phyloP scores from a whole-genome alignment of 2,329 filamentous ascomycete species.

The Sporothrix pseudoabietina region DNA sequence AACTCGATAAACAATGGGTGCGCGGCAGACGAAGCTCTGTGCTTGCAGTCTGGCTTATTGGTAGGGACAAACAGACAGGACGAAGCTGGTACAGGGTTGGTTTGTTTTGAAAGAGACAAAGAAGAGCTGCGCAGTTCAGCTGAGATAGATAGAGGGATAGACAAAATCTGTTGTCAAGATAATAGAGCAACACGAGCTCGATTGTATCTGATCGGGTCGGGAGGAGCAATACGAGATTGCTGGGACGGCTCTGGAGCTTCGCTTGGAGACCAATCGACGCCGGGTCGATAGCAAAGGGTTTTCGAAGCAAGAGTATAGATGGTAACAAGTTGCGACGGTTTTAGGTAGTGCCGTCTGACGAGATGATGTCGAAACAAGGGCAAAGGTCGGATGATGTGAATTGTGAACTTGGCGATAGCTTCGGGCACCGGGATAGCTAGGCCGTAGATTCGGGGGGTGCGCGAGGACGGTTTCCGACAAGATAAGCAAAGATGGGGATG shows the following conservation, averaged over 20 bases:
- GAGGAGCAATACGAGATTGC: background rate
- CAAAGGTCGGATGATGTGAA: background rate
- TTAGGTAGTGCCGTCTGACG: too few species aligned
- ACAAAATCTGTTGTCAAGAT: background rate
- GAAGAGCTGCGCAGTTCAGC: conserved; percentile 20
- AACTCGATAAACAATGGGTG: conserved; percentile 31
- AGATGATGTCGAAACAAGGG: background rate
- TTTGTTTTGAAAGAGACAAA: background rate
- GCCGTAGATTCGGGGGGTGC: background rate
- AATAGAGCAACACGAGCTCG: background rate
- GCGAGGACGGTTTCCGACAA: background rate
- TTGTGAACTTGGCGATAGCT: background rate
- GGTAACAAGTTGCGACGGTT: background rate
- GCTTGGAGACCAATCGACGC: background rate
- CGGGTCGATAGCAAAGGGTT: background rate
- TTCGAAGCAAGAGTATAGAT: background rate
- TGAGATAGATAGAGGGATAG: background rate
- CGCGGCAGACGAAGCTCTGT: conserved; percentile 65
- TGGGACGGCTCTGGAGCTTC: background rate
- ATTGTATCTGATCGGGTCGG: background rate
- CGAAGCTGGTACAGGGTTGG: conserved; percentile 23
- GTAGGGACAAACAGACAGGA: conserved; percentile 9
- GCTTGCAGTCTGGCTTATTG: conserved; percentile 51
- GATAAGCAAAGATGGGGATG: background rate
- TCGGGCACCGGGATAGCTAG: background rate